Percentiles rank a stretch among this genome's conserved stretches.
These are phyloP conservation scores for Yamadazyma sp. DNA, from an alignment of 1,139 yeast genomes.

Conservation along the genomic window DNA sequence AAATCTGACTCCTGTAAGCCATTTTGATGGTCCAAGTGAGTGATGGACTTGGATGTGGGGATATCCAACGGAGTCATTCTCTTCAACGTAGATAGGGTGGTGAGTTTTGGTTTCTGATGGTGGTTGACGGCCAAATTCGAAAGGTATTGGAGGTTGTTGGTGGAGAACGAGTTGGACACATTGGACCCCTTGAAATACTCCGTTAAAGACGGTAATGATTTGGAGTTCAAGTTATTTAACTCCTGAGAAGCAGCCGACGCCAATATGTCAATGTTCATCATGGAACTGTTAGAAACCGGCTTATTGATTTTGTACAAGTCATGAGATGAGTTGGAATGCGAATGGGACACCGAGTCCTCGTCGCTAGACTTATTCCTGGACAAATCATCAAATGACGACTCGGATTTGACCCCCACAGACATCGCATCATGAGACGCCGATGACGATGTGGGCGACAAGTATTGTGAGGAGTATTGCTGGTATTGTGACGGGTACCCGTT, in stretches of 20 bases:
- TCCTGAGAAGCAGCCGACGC: constrained; percentile 86
- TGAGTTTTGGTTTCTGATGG: constrained; percentile 29
- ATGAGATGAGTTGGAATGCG: not conserved
- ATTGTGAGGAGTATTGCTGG: not conserved
- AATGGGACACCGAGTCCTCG: constrained; percentile 7
- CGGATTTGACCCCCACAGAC: constrained; percentile 3
- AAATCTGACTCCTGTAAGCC: constrained; percentile 45
- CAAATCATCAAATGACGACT: constrained; percentile 9
- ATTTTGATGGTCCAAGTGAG: constrained; percentile 19
- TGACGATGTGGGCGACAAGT: constrained; percentile 1
- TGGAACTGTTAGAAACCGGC: constrained; percentile 8
- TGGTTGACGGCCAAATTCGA: constrained; percentile 27
- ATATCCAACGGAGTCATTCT: constrained; percentile 53
- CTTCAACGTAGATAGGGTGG: constrained; percentile 48
- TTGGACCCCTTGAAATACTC: constrained; percentile 45
- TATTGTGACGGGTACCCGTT: not conserved
- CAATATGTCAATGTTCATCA: constrained; percentile 65
- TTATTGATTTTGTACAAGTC: constrained; percentile 3
- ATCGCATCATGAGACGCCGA: not conserved
- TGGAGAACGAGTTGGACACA: constrained; percentile 17
- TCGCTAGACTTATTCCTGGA: constrained; percentile 11
- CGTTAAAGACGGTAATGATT: constrained; percentile 64
- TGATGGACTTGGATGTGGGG: constrained; percentile 4
- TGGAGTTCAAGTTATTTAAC: constrained; percentile 52
- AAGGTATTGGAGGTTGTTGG: constrained; percentile 27